Evolutionary conservation across 2,329 filamentous ascomycete species (phyloP).

Genomic region (Microdochium trichocladiopsis): DNA sequence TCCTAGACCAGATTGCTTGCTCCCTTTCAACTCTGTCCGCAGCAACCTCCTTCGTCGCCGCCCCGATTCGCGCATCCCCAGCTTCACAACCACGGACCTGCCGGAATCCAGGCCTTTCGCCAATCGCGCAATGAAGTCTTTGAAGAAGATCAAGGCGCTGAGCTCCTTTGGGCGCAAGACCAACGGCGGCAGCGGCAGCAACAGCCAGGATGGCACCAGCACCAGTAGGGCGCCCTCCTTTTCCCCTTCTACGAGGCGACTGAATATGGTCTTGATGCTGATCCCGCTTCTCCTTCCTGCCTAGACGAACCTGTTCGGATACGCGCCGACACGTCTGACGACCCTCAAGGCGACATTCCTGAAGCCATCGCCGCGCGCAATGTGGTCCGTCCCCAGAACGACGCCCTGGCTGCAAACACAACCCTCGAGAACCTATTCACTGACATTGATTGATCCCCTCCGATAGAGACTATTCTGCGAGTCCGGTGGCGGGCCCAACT

Average conservation of each 20-base stretch:
- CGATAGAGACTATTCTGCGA: slow-evolving; percentile 74
- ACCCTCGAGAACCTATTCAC: slow-evolving; percentile 2
- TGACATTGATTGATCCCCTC: slow-evolving; percentile 9
- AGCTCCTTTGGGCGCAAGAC: slow-evolving; percentile 45
- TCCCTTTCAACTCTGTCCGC: no score
- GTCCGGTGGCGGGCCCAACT: slow-evolving; percentile 51
- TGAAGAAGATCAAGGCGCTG: slow-evolving; percentile 50
- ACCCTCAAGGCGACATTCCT: slow-evolving; percentile 47
- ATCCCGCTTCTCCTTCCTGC: slow-evolving; percentile 6
- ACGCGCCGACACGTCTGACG: slow-evolving; percentile 11
- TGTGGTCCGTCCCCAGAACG: slow-evolving; percentile 46
- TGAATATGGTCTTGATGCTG: no score
- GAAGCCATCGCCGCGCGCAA: slow-evolving; percentile 59
- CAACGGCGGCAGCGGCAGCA: slow-evolving; percentile 15
- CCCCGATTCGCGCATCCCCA: no score
- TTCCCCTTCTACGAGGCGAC: no score
- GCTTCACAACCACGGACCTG: background rate
- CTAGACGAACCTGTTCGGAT: slow-evolving; percentile 8
- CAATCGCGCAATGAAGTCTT: slow-evolving; percentile 30
- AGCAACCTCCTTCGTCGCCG: no score
- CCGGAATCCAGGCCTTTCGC: background rate
- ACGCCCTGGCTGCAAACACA: slow-evolving; percentile 3
- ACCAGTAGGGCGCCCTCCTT: slow-evolving; percentile 1
- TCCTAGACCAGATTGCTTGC: no score
- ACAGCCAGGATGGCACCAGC: slow-evolving; percentile 8